Evolutionary conservation across 148 eudicot genomes (phyloP), one percentile per base, ranked within the genome.

Genomic region (Dianthus caryophyllus): DNA sequence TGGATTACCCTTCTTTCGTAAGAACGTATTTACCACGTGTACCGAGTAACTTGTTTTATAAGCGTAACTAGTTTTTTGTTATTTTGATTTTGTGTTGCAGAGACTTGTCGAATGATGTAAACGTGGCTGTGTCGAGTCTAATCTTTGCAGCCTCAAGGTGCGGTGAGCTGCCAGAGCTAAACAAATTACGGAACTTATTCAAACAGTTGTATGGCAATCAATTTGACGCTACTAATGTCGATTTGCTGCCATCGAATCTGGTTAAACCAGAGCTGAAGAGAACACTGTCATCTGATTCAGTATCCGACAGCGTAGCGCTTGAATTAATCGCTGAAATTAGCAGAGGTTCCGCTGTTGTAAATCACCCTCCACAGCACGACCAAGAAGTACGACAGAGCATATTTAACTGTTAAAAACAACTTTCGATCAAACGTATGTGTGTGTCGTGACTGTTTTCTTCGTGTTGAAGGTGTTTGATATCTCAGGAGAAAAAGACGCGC

Each of bases 81-180:
- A 1, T n/a, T 9, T 10, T 29, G 11, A 20, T 44, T 71, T 14
- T 17, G 14, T 17, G 16, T 2, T 43, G 50, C 73, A 67, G 73
- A 39, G 70, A 72, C 1, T 63, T 77, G 56, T 65, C 76, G 15
- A 9, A n/a, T 30, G 80, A 72, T 38, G 66, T 64, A 29, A 68
- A 48, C 33, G 36, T 38, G 6, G 76, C 72, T 13, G 36, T 77
- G 15, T 67, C 44, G 21, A 73, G 71, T 43, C 74, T 73, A 16
- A 33, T 58, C 14, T 73, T 64, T 47, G 74, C 77, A 25, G 77
- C 74, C 21, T 73, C 81, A 49, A 73, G 77, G 44, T 77, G 70
- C 30, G 81, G 78, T 49, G 72, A 78, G 26, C 49, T 74, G 46
- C 77, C 53, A 0, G 75, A 50, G 38, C 60, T 69, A 20, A 53